Conservation (phyloP, 345 rosid genomes). For the Salix suchowensis region DNA sequence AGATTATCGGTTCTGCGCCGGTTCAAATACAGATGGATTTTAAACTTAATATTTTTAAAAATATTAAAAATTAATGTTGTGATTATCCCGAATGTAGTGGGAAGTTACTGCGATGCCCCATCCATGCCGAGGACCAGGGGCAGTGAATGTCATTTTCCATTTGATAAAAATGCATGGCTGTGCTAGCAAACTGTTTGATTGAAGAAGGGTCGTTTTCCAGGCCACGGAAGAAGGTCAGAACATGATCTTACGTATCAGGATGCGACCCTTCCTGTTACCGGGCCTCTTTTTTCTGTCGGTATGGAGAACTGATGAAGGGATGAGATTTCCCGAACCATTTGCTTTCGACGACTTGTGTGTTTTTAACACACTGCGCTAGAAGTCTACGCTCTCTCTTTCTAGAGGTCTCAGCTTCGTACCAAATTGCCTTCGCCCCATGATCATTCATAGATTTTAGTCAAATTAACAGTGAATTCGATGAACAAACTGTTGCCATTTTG, state of each 20-base stretch:
- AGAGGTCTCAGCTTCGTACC: not conserved
- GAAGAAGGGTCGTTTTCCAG: not conserved
- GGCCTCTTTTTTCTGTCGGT: not conserved
- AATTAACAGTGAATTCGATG: no score
- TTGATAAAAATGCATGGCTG: not conserved
- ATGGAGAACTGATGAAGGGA: not conserved
- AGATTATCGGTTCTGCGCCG: no score
- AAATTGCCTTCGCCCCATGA: not conserved
- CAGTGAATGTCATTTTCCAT: not conserved
- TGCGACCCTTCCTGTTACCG: conserved; percentile 6
- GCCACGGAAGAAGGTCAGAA: conserved; percentile 3
- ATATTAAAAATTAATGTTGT: no score
- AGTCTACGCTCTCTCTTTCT: not conserved
- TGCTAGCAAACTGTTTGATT: not conserved
- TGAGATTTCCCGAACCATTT: no score
- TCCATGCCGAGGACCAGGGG: not conserved
- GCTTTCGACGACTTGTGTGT: not conserved
- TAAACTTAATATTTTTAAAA: no score
- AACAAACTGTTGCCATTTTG: no score
- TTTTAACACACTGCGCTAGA: not conserved
- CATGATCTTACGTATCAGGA: conserved; percentile 17
- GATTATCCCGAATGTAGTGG: no score
- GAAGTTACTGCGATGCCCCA: not conserved
- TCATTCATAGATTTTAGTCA: not conserved
- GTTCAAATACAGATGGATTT: no score